These are phyloP conservation scores for Nemania abortiva DNA, from an alignment of 2,329 filamentous ascomycete genomes.

Conservation along the genomic window DNA sequence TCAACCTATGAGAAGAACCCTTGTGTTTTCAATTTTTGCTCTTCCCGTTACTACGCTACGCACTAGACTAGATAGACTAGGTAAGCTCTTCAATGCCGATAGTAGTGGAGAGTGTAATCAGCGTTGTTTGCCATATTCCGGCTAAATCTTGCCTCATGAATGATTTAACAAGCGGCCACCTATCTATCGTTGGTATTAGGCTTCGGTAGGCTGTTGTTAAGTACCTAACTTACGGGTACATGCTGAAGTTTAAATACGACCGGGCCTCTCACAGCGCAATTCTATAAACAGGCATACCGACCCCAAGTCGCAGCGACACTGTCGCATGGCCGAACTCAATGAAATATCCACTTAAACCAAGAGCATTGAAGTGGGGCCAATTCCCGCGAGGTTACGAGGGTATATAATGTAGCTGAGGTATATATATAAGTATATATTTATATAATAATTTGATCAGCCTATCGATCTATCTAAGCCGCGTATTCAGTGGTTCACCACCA, in stretches of 20 bases:
- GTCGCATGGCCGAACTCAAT: conserved; percentile 22
- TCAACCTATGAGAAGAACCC: conserved; percentile 4
- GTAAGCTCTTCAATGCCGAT: conserved; percentile 28
- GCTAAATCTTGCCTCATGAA: conserved; percentile 32
- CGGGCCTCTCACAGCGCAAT: background rate
- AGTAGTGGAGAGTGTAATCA: conserved; percentile 19
- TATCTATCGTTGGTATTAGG: background rate
- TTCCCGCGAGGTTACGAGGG: conserved; percentile 2
- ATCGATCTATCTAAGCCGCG: background rate
- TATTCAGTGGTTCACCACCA: background rate
- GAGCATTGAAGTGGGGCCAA: conserved; percentile 9
- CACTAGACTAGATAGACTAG: conserved; percentile 6
- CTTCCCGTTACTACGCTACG: background rate
- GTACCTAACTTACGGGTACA: background rate
- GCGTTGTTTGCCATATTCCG: conserved; percentile 31
- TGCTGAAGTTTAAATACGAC: conserved; percentile 14
- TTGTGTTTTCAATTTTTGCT: conserved; percentile 6
- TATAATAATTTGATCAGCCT: conserved; percentile 9
- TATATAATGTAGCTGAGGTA: conserved; percentile 1
- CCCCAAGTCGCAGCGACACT: conserved; percentile 12
- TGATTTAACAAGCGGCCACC: background rate
- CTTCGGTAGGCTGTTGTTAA: background rate
- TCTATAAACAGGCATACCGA: conserved; percentile 3
- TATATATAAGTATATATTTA: conserved; percentile 3
- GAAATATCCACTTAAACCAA: conserved; percentile 19